These are phyloP conservation scores for Rhodofomes roseus DNA, from an alignment of 1,284 basidiomycete species.

Conservation along the genomic window DNA sequence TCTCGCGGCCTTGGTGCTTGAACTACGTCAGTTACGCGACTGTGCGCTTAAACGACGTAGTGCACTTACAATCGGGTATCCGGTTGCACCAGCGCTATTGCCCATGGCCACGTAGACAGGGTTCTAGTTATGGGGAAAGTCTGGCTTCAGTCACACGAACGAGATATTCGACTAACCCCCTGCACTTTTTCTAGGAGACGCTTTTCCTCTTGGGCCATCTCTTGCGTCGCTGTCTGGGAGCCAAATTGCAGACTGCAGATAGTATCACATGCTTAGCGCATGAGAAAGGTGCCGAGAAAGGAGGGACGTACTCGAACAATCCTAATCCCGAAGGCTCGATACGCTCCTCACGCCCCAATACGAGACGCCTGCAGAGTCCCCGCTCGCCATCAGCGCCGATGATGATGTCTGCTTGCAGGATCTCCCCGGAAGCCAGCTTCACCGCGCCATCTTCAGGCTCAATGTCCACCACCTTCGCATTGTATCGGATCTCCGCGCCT, in stretches of 20 bases:
- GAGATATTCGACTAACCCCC: background rate
- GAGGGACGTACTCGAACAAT: constrained; percentile 43
- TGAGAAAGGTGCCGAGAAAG: background rate
- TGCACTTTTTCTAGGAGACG: background rate
- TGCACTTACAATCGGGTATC: constrained; percentile 35
- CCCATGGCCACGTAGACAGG: constrained; percentile 40
- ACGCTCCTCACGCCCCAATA: constrained; percentile 34
- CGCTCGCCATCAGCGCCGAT: constrained; percentile 59
- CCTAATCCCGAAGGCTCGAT: constrained; percentile 23
- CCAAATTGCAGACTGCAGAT: background rate
- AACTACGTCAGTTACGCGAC: background rate
- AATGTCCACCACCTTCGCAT: constrained; percentile 18
- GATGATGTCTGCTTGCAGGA: constrained; percentile 51
- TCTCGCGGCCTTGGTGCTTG: constrained; percentile 12
- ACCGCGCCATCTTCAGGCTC: constrained; percentile 29
- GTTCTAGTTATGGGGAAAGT: constrained; percentile 23
- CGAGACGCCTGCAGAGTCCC: constrained; percentile 21
- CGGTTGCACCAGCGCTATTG: constrained; percentile 30
- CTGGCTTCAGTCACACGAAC: background rate
- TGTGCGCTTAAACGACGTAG: background rate
- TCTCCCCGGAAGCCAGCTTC: constrained; percentile 42
- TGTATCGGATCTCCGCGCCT: constrained; percentile 21
- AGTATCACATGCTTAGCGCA: background rate
- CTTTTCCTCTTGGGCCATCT: background rate
- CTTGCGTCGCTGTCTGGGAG: background rate